Evolutionary conservation across 768 basidiomycete genomes (phyloP), one percentile per base, ranked within the genome.

Genomic region (Trichaptum fuscoviolaceum): DNA sequence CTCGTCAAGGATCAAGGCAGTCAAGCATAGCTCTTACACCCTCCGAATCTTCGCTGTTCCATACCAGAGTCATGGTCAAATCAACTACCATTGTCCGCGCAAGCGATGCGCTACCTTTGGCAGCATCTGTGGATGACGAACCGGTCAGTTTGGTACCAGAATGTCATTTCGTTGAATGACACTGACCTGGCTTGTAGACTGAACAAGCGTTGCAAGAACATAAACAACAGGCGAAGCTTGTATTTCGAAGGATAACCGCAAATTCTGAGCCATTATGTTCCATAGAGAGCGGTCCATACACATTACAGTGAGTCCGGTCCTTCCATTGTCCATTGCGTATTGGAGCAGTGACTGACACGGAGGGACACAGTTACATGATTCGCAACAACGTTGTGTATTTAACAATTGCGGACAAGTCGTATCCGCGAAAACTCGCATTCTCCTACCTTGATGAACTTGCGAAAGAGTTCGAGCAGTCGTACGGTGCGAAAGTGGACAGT

Each of bases 61-160:
- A 30, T 30, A 66, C 65, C 69, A 64, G 67, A 61, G 71, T 65
- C 69, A 95, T 95, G 93, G 93, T 95, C 68, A 87, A 88, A 67
- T 92, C 93, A 68, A 95, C 93, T 27, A 88, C 91, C 68, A 87
- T 95, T 72, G 93, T 91, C 20, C 83, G 93, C 67, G 93, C 92
- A 26, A 87, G 86, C 10, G 93, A 95, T 76, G 92, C 91, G 26
- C 84, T 98, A 24, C 96, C 96, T 18, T 83, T 98, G 17, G 95
- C 96, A 17, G 95, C 96, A 0, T 96, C 92, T 70, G 97, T 98
- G 15, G 97, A 99, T 74, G 97, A 99, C 74, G 96, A 99, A 76
- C 89, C 93, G 84, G 96, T 96, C 42, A 67, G 82, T 73, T 35
- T 24, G 25, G 12, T 52, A 12, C 10, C 12, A 20, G 10, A 30